Percentiles rank a stretch among this genome's conserved stretches.
Conservation (phyloP, 805 yeast genomes). For the Saccharomycopsis sp. region DNA sequence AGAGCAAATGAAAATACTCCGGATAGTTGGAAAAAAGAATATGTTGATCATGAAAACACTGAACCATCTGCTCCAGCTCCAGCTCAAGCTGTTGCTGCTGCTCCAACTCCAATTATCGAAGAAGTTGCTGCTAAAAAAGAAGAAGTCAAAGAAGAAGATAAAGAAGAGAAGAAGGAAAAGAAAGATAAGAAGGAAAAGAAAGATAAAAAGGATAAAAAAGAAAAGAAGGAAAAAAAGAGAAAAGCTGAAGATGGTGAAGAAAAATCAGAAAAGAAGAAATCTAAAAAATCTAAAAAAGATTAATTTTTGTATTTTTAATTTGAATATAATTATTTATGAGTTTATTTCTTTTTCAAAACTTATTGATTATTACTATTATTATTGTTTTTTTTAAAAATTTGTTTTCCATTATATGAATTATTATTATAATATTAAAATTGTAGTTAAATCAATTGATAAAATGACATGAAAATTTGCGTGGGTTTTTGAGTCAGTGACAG, state of each 20-base stretch:
- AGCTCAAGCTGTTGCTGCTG: slow-evolving; percentile 28
- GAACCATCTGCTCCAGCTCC: slow-evolving; percentile 32
- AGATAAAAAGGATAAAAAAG: slow-evolving; percentile 43
- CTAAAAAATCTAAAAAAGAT: slow-evolving; percentile 28
- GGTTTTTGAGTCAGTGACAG: too few species aligned
- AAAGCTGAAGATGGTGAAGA: slow-evolving; percentile 26
- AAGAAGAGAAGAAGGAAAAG: slow-evolving; percentile 53
- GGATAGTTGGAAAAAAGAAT: slow-evolving; percentile 77
- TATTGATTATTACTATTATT: too few species aligned
- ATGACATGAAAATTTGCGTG: too few species aligned
- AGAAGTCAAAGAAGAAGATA: slow-evolving; percentile 44
- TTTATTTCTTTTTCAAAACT: neutral
- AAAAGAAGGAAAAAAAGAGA: slow-evolving; percentile 32
- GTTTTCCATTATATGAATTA: too few species aligned
- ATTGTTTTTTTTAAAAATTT: too few species aligned
- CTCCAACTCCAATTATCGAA: slow-evolving; percentile 38
- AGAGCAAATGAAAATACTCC: slow-evolving; percentile 92
- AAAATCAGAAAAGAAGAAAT: slow-evolving; percentile 32
- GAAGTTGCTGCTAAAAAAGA: slow-evolving; percentile 30
- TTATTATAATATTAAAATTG: too few species aligned
- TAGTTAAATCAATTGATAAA: too few species aligned
- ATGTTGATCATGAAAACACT: slow-evolving; percentile 60
- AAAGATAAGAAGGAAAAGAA: slow-evolving; percentile 42
- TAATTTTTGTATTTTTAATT: neutral
- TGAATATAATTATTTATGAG: neutral